phyloP scores from a whole-genome alignment of 805 yeast genomes.

The Babjeviella inositovora region DNA sequence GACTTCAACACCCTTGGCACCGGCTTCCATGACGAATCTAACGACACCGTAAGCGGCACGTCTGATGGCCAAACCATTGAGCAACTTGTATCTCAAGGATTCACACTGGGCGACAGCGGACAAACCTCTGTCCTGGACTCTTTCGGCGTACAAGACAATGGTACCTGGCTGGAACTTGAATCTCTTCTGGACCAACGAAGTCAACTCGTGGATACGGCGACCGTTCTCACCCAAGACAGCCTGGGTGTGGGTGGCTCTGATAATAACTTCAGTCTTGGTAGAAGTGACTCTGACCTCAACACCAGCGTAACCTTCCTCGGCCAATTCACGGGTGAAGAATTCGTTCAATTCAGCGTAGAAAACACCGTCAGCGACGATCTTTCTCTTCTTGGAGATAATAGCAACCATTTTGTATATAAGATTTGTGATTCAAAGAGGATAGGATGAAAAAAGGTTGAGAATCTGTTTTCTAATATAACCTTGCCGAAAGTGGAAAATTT shows the following conservation, averaged over 20 bases:
- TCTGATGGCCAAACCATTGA: slow-evolving; percentile 98
- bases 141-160: slow-evolving; percentile 92
- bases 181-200: slow-evolving; percentile 96
- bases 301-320: slow-evolving; percentile 99
- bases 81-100: slow-evolving; percentile 94
- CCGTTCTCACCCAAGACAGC: slow-evolving; percentile 99
- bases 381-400: slow-evolving; percentile 91
- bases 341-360: slow-evolving; percentile 99
- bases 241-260: slow-evolving; percentile 98
- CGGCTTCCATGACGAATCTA: slow-evolving; percentile 99
- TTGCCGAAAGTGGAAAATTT: not conserved
- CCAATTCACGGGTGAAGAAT: slow-evolving; percentile 99
- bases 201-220: slow-evolving; percentile 98
- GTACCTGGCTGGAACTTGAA: slow-evolving; percentile 91
- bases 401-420: slow-evolving; percentile 11
- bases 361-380: slow-evolving; percentile 99
- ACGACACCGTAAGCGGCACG: slow-evolving; percentile 99
- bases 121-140: slow-evolving; percentile 98
- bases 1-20: slow-evolving; percentile 99
- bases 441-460: not conserved
- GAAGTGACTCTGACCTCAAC: slow-evolving; percentile 99
- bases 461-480: not conserved
- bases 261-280: slow-evolving; percentile 93
- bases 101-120: slow-evolving; percentile 99
- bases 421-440: slow-evolving; percentile 1